Evolutionary conservation across 2,329 filamentous ascomycete genomes (phyloP), one percentile per base, ranked within the genome.

Genomic region (Emergomyces africanus): DNA sequence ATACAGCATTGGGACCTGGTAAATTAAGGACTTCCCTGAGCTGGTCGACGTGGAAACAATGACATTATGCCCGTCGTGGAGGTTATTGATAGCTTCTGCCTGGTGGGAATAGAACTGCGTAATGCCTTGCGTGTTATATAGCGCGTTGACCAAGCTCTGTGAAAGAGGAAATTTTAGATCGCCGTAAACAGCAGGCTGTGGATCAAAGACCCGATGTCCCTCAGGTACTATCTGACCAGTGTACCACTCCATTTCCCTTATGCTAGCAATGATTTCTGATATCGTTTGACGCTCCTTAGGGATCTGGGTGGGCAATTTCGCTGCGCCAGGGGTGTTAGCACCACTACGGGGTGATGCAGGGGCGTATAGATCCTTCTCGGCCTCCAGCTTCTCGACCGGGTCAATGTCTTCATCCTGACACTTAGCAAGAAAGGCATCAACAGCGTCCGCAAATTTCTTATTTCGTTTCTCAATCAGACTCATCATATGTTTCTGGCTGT

Each of bases 21-120:
- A 99, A 62, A 99, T 96, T n/a, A 99, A 77, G 5, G 90, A 96
- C 72, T 99, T 99, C 12, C 94, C 94, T 0, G 94, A 99, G 69
- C 89, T 95, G 0, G 94, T 99, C 0, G 92, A 95, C 0, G 94
- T 99, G 1, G 91, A 86, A 1, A 99, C 87, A 57, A 99, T 92
- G 15, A 97, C 90, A 70, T 96, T 85, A 42, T 86, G 82, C 0
- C 90, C 92, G 2, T 87, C 82, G 59, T 92, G 81, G 1, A 99
- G 77, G 61, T 87, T 83, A 68, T 99, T 99, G 66, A 99, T 89
- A 0, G 94, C 94, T 73, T 95, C 89, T 0, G 91, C 85, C 73
- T 99, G 94, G 71, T 99, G 94, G 0, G 89, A 85, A 68, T 95
- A 99, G 42, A 99, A 82, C 60, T 87, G 81, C 0, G 86, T 89